Conservation (phyloP, 306 rosid genomes). For the Benincasa hispida region DNA sequence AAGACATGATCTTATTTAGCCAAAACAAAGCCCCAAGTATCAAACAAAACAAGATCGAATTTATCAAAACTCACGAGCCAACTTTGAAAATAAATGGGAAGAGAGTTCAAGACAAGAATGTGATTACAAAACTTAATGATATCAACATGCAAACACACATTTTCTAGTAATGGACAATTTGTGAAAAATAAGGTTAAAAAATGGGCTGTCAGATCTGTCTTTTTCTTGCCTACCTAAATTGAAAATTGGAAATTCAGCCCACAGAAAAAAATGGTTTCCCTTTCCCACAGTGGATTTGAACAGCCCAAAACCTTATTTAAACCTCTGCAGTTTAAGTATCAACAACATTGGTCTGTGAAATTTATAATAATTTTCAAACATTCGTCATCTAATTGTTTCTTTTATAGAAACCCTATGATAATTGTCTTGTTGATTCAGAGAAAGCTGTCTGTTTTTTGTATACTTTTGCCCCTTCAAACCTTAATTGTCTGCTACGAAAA, state of each 20-base stretch:
- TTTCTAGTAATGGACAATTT: neutral
- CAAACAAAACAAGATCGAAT: neutral
- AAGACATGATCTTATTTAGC: neutral
- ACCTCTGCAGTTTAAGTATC: neutral
- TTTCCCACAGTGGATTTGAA: neutral
- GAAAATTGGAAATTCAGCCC: neutral
- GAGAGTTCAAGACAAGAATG: neutral
- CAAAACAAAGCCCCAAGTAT: neutral
- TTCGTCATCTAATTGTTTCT: neutral
- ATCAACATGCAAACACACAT: neutral
- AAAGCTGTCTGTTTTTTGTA: neutral
- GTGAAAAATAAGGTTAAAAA: neutral
- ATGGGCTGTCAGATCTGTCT: neutral
- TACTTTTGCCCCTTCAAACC: neutral
- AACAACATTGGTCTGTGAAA: neutral
- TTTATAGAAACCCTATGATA: neutral
- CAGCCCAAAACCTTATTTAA: neutral
- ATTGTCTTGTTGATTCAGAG: neutral
- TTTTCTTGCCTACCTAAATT: neutral
- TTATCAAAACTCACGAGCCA: constrained; percentile 2
- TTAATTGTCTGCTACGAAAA: neutral
- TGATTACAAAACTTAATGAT: neutral
- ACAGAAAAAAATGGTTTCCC: neutral
- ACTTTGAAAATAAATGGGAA: neutral
- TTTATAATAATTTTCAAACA: neutral